Evolutionary conservation across 306 rosid genomes (phyloP), one percentile per base, ranked within the genome.

Genomic region (Hippophae rhamnoides): DNA sequence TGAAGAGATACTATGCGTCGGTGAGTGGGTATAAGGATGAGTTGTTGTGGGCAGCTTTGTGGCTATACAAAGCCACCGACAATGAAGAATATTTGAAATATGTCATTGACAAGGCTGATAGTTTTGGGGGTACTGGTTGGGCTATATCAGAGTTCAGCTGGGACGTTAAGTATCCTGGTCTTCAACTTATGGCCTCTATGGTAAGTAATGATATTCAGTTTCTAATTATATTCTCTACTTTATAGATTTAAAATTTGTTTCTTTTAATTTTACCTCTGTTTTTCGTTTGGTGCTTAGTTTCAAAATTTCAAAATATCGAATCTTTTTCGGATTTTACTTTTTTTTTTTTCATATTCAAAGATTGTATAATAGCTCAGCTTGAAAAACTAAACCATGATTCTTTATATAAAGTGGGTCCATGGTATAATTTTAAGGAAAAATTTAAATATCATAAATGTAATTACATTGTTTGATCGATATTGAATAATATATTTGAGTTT

Each of bases 41-140:
- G 76, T 61, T 93, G 81, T 67, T 92, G 71, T 92, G 99, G 99
- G 99, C 79, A 58, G 96, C 88, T 70, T 54, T 82, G 93, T 93
- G 99, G 99, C 76, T 93, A 0, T 86, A 88, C 73, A 86, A 79
- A 14, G 95, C 99, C 94, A 93, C 99, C 90, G 95, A 89, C 95
- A 93, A 69, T 10, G 57, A 73, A 42, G 72, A 68, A 52, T 86
- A 88, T 74, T 63, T 84, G 57, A 70, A 74, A 7, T 93, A 86
- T 27, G 57, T 89, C 7, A 64, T 84, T 56, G 68, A 84, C 41
- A 79, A 86, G 25, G 95, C 90, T 70, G 70, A 78, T 10, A 26
- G 68, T 68, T 82, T 93, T 71, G 99, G 99, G 75, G 99, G 99
- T 65, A 86, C 63, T 61, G 88, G 81, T 51, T 93, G 99, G 99